These are phyloP conservation scores for Rhodomyrtus psidioides DNA, from an alignment of 441 rosid species.

Conservation along the genomic window DNA sequence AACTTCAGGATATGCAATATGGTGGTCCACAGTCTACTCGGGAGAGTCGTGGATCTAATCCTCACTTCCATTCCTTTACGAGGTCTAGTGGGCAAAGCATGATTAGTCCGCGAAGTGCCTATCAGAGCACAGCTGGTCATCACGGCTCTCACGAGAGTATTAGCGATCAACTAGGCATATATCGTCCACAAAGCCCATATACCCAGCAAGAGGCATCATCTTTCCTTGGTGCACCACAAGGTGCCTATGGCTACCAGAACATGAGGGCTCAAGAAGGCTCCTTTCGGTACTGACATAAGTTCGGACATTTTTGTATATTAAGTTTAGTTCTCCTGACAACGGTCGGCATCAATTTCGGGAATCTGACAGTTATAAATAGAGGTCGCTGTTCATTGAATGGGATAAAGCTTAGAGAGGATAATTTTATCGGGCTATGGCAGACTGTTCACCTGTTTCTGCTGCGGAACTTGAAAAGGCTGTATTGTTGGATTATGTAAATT, in stretches of 20 bases:
- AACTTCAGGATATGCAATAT: constrained; percentile 21
- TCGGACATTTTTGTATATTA: not conserved
- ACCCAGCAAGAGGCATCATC: not conserved
- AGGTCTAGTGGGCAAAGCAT: constrained; percentile 22
- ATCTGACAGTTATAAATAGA: not conserved
- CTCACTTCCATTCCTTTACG: constrained; percentile 17
- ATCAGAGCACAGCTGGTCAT: constrained; percentile 1
- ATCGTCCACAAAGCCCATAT: constrained; percentile 17
- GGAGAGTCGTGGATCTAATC: constrained; percentile 17
- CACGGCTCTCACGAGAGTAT: not conserved
- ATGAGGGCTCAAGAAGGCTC: constrained; percentile 22
- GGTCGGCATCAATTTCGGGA: not conserved
- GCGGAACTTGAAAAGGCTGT: not conserved
- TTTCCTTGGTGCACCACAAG: constrained; percentile 5
- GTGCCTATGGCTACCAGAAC: constrained; percentile 16
- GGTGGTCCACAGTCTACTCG: constrained; percentile 15
- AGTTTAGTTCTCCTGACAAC: not conserved
- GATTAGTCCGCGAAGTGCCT: constrained; percentile 10
- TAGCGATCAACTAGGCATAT: not conserved
- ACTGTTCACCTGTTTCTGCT: not conserved
- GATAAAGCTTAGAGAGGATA: not conserved
- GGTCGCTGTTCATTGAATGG: not conserved
- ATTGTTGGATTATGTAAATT: not conserved
- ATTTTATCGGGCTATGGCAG: not conserved
- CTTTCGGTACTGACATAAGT: constrained; percentile 21